phyloP scores from a whole-genome alignment of 116 monocot genomes.

The Papilionanthe hybrid region DNA sequence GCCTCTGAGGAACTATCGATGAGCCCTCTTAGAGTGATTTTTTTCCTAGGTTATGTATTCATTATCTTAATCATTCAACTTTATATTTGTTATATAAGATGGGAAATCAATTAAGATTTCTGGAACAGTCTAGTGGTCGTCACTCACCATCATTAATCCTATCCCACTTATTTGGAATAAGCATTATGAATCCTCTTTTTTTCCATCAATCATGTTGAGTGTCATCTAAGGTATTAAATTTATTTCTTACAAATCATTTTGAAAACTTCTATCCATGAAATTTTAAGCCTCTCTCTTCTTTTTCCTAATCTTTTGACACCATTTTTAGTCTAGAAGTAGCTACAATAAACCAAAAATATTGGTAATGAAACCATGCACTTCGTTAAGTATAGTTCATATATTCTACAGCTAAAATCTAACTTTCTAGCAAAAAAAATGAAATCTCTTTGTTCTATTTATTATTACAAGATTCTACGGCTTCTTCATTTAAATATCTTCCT shows the following conservation, averaged over 20 bases:
- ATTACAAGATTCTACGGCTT: neutral
- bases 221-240: neutral
- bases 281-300: neutral
- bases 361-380: neutral
- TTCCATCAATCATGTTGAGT: neutral
- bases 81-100: no score
- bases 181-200: neutral
- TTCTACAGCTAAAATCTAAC: neutral
- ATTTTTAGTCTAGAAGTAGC: neutral
- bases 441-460: neutral
- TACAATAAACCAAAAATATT: neutral
- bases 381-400: neutral
- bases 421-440: neutral
- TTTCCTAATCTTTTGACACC: neutral
- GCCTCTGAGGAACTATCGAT: no score
- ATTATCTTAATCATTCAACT: no score
- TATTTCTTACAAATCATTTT: neutral
- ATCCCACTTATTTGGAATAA: no score
- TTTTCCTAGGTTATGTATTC: no score
- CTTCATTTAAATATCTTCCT: neutral
- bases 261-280: neutral
- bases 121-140: no score
- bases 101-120: no score
- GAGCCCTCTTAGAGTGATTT: no score
- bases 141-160: no score